These are phyloP conservation scores for Boletus vermiculosoides DNA, from an alignment of 768 basidiomycete species.

Conservation along the genomic window DNA sequence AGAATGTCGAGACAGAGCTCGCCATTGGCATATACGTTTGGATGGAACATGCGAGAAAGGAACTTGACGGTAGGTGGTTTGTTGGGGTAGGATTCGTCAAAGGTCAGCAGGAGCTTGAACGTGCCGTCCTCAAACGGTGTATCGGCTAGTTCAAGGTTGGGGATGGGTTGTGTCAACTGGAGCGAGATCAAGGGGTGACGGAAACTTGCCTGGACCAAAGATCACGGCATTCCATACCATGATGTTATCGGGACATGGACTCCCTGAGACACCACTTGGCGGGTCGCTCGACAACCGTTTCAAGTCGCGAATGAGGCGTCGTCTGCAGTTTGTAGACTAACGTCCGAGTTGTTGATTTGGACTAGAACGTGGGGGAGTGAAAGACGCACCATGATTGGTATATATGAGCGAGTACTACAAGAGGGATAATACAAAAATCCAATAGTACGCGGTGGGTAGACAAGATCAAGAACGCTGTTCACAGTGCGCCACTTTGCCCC, in stretches of 20 bases:
- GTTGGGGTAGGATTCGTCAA: slow-evolving; percentile 98
- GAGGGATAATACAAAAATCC: not conserved
- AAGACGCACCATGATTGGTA: slow-evolving; percentile 22
- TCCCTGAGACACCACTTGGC: slow-evolving; percentile 94
- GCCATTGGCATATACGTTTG: slow-evolving; percentile 97
- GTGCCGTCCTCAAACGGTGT: slow-evolving; percentile 99
- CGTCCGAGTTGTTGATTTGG: not conserved
- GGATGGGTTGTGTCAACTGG: slow-evolving; percentile 1
- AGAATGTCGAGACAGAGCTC: slow-evolving; percentile 98
- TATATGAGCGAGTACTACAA: not conserved
- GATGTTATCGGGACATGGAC: slow-evolving; percentile 97
- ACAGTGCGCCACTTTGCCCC: not conserved
- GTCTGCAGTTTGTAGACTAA: slow-evolving; percentile 90
- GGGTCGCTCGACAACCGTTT: slow-evolving; percentile 94
- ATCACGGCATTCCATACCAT: slow-evolving; percentile 99
- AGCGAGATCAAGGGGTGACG: not conserved
- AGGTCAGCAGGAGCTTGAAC: slow-evolving; percentile 92
- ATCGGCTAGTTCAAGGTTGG: slow-evolving; percentile 56
- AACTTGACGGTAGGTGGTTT: slow-evolving; percentile 98
- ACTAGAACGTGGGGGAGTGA: not conserved
- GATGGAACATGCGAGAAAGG: slow-evolving; percentile 97
- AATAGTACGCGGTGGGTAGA: not conserved
- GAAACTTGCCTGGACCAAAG: slow-evolving; percentile 88
- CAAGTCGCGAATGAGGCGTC: slow-evolving; percentile 97
- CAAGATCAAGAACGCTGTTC: slow-evolving; percentile 6